phyloP scores from a whole-genome alignment of 495 filamentous ascomycete species.

The Aspergillus affinis region DNA sequence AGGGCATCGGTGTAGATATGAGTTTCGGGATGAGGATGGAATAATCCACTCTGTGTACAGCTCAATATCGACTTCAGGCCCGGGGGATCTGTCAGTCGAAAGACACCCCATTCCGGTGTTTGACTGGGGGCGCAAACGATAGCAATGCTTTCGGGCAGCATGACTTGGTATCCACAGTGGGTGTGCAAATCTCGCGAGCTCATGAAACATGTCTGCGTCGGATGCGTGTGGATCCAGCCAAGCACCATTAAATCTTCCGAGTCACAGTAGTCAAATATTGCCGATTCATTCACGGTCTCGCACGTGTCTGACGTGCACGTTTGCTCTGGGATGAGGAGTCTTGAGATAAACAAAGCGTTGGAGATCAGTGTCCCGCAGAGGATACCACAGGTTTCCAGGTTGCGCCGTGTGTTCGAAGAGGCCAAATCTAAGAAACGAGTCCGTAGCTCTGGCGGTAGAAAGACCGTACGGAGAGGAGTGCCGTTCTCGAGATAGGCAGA shows the following conservation, averaged over 20 bases:
- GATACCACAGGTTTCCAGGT: constrained; percentile 92
- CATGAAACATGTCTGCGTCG: constrained; percentile 97
- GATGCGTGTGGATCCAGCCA: constrained; percentile 98
- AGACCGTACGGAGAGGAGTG: constrained; percentile 78
- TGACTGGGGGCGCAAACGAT: constrained; percentile 92
- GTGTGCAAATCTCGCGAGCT: constrained; percentile 92
- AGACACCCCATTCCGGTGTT: constrained; percentile 83
- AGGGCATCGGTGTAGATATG: constrained; percentile 85
- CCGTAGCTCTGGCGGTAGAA: constrained; percentile 77
- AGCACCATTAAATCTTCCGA: constrained; percentile 82
- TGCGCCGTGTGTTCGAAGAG: constrained; percentile 68
- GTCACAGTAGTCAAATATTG: constrained; percentile 84
- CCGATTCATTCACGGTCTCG: constrained; percentile 82
- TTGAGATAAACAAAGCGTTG: constrained; percentile 88
- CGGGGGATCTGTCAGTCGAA: constrained; percentile 89
- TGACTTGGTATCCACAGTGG: constrained; percentile 87
- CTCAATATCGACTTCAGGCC: constrained; percentile 76
- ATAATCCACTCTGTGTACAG: constrained; percentile 73
- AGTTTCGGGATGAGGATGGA: constrained; percentile 73
- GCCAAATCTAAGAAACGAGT: constrained; percentile 69
- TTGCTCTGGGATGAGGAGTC: constrained; percentile 88
- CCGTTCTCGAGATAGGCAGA: constrained; percentile 88
- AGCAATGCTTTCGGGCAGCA: constrained; percentile 92
- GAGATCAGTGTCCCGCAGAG: constrained; percentile 87
- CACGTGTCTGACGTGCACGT: constrained; percentile 87